Evolutionary conservation across 2,329 filamentous ascomycete genomes (phyloP).

Genomic region (Beauveria caledonica): DNA sequence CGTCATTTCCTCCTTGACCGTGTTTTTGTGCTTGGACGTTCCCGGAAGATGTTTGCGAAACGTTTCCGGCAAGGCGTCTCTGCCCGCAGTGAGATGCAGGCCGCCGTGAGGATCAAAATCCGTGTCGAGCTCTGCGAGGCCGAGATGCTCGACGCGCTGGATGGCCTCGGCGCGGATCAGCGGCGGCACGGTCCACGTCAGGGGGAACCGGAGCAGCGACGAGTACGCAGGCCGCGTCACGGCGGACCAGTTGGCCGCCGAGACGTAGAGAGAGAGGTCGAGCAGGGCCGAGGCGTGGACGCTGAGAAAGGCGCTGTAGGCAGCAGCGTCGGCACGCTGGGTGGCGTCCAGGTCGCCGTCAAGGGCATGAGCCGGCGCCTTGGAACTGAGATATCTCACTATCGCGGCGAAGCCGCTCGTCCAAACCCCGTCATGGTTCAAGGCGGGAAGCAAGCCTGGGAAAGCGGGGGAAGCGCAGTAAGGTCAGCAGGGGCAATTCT

Average conservation of each 20-base stretch:
- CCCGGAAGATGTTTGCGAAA: constrained; percentile 31
- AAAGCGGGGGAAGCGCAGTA: constrained; percentile 16
- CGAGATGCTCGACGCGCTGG: constrained; percentile 59
- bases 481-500: constrained; percentile 1
- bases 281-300: constrained; percentile 69
- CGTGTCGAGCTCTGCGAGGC: constrained; percentile 59
- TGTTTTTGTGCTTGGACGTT: constrained; percentile 37
- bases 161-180: constrained; percentile 63
- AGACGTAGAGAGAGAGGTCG: constrained; percentile 83
- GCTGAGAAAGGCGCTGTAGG: constrained; percentile 61
- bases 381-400: constrained; percentile 43
- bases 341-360: constrained; percentile 31
- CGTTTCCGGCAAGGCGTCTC: constrained; percentile 31
- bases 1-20: constrained; percentile 53
- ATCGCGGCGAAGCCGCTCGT: constrained; percentile 55
- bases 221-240: constrained; percentile 76
- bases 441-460: constrained; percentile 46
- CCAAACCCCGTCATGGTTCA: constrained; percentile 44
- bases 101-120: constrained; percentile 37
- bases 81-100: constrained; percentile 28
- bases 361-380: constrained; percentile 26
- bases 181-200: constrained; percentile 79
- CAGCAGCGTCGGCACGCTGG: constrained; percentile 40
- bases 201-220: constrained; percentile 70
- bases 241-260: constrained; percentile 75